Conservation (phyloP, 140 eudicot species). For the Erigeron philadelphicus region DNA sequence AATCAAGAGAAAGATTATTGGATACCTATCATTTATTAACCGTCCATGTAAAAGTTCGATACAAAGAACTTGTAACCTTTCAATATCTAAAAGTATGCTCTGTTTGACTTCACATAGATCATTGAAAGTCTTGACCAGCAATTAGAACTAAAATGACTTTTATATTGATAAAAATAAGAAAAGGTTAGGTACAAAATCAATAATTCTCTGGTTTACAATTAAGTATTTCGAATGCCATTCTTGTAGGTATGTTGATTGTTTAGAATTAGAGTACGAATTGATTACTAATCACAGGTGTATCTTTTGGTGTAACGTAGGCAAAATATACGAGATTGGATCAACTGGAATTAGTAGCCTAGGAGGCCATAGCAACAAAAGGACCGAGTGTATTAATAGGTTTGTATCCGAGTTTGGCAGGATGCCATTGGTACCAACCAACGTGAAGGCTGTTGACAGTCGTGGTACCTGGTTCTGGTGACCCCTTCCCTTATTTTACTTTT, state of each 20-base stretch:
- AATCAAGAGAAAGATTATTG: too few species aligned
- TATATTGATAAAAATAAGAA: too few species aligned
- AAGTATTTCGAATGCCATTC: not conserved
- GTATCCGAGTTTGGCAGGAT: constrained; percentile 58
- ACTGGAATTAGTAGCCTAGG: constrained; percentile 92
- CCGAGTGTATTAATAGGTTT: constrained; percentile 72
- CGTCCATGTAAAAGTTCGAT: too few species aligned
- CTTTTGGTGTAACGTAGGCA: constrained; percentile 44
- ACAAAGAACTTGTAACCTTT: too few species aligned
- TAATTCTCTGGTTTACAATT: too few species aligned
- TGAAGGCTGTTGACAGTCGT: constrained; percentile 81
- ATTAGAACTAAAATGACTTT: too few species aligned
- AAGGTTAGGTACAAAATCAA: too few species aligned
- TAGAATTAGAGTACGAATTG: too few species aligned
- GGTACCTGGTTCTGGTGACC: constrained; percentile 78
- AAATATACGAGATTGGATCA: constrained; percentile 77
- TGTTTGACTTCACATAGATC: too few species aligned
- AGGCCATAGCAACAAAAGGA: constrained; percentile 66
- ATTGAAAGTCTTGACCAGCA: too few species aligned
- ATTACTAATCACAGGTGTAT: not conserved
- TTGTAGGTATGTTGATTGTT: not conserved
- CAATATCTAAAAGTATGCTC: too few species aligned
- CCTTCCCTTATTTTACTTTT: not conserved
- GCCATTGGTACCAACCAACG: constrained; percentile 75
- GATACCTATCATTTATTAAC: too few species aligned